Percentiles rank a stretch among this genome's conserved stretches.
Evolutionary conservation across 2,329 filamentous ascomycete genomes (phyloP).

Genomic region (Fusarium foetens): DNA sequence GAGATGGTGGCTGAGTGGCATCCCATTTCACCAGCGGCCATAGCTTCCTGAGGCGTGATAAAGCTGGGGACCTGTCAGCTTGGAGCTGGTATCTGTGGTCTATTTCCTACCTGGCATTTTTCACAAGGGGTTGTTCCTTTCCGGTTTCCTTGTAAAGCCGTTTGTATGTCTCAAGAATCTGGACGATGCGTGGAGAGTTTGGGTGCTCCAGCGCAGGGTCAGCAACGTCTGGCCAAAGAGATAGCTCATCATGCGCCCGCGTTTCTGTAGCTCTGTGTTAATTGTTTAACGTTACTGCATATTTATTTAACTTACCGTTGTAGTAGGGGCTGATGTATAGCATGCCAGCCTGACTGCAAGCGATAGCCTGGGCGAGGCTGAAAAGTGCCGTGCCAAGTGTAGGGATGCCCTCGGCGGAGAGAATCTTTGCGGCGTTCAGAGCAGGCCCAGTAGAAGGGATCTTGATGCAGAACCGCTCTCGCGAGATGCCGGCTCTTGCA

Average conservation of each 20-base stretch:
- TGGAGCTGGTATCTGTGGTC: rapidly evolving
- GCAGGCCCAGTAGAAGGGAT: slow-evolving; percentile 61
- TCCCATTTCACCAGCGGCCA: slow-evolving; percentile 58
- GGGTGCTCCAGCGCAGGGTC: slow-evolving; percentile 60
- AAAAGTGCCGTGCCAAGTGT: slow-evolving; percentile 61
- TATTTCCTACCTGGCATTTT: slow-evolving; percentile 54
- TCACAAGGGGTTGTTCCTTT: slow-evolving; percentile 59
- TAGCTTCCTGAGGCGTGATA: slow-evolving; percentile 55
- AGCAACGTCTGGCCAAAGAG: slow-evolving; percentile 58
- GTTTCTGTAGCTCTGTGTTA: slow-evolving; percentile 48
- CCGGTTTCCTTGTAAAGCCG: slow-evolving; percentile 58
- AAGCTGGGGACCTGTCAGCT: slow-evolving; percentile 47
- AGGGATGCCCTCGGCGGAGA: slow-evolving; percentile 56
- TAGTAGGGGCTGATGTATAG: slow-evolving; percentile 62
- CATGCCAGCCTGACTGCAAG: slow-evolving; percentile 59
- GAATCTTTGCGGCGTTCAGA: slow-evolving; percentile 55
- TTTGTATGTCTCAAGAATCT: slow-evolving; percentile 60
- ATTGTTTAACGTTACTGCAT: rapidly evolving
- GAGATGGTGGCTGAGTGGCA: slow-evolving; percentile 59
- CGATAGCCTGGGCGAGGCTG: slow-evolving; percentile 59
- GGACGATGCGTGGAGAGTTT: slow-evolving; percentile 58
- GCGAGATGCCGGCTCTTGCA: slow-evolving; percentile 54
- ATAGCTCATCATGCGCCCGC: slow-evolving; percentile 54
- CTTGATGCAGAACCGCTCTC: slow-evolving; percentile 62
- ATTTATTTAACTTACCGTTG: slow-evolving; percentile 49